Percentiles rank a stretch among this genome's conserved stretches.
Conservation (phyloP, 192 early-diverging fungal species). For the Gryganskiella cystojenkinii region DNA sequence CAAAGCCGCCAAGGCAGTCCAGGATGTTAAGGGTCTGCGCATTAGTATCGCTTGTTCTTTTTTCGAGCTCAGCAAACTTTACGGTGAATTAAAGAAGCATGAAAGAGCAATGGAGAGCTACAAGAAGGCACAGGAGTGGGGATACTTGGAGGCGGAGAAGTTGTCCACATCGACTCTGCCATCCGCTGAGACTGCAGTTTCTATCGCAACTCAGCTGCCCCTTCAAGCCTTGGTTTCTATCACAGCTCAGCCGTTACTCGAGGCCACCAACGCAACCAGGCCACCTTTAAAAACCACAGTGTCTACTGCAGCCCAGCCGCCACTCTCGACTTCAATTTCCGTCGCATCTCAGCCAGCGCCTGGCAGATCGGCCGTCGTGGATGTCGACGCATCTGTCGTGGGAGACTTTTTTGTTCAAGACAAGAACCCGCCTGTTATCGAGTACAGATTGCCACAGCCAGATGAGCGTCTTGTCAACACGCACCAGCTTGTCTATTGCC, state of each 20-base stretch:
- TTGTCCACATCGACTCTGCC: no score
- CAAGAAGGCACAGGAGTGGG: slow-evolving; percentile 7
- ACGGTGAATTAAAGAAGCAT: no score
- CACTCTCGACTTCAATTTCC: background rate
- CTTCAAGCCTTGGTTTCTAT: no score
- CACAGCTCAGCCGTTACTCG: no score
- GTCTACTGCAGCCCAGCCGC: no score
- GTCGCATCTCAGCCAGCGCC: background rate
- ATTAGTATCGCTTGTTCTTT: background rate
- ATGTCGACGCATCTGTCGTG: background rate
- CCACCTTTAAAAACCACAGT: no score
- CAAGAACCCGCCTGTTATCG: background rate
- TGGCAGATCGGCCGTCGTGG: background rate
- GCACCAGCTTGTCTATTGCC: no score
- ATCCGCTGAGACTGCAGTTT: no score
- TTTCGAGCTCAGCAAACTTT: background rate
- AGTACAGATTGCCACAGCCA: background rate
- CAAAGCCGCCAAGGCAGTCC: background rate
- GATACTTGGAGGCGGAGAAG: background rate
- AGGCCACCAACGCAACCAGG: no score
- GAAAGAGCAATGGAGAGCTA: background rate
- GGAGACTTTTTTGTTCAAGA: background rate
- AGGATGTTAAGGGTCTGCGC: background rate
- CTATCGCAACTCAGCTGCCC: no score
- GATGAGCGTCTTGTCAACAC: no score